Percentiles rank a stretch among this genome's conserved stretches.
Conservation (phyloP, 148 eudicot species). For the Polygonum aviculare region DNA sequence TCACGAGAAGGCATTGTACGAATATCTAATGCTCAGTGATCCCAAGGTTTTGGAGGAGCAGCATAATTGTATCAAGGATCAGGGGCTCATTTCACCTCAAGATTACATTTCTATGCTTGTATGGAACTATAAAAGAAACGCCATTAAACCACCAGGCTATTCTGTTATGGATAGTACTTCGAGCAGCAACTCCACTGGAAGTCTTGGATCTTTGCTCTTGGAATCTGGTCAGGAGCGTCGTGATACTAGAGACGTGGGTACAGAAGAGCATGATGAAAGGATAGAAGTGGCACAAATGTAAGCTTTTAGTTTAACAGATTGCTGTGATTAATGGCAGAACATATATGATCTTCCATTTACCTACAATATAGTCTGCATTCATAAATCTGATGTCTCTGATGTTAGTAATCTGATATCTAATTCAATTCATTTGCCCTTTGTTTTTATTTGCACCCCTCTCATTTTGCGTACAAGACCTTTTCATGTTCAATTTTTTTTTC, state of each 20-base stretch:
- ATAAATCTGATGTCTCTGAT: neutral
- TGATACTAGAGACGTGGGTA: neutral
- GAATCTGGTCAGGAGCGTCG: constrained; percentile 2
- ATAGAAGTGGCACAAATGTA: constrained; percentile 5
- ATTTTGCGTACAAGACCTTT: neutral
- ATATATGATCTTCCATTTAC: neutral
- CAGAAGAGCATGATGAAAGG: constrained; percentile 1
- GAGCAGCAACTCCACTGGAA: constrained; percentile 6
- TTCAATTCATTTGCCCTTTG: no score
- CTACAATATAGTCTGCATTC: neutral
- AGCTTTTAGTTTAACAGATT: neutral
- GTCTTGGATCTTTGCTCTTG: constrained; percentile 7
- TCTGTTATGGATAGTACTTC: constrained; percentile 12
- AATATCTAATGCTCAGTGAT: constrained; percentile 58
- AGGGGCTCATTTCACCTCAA: constrained; percentile 85
- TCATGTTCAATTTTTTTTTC: no score
- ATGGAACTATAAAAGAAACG: constrained; percentile 88
- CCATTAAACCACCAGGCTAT: constrained; percentile 24
- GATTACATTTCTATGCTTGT: constrained; percentile 89
- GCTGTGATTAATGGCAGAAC: neutral
- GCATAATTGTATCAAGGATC: constrained; percentile 43
- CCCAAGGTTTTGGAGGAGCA: constrained; percentile 68
- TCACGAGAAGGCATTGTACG: constrained; percentile 75
- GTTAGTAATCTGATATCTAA: neutral
- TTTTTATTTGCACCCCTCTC: neutral